A percentile compares a stretch with the other conserved stretches of the same genome.
Evolutionary conservation across 768 basidiomycete genomes (phyloP).

Genomic region (Clitopilus hobsonii): DNA sequence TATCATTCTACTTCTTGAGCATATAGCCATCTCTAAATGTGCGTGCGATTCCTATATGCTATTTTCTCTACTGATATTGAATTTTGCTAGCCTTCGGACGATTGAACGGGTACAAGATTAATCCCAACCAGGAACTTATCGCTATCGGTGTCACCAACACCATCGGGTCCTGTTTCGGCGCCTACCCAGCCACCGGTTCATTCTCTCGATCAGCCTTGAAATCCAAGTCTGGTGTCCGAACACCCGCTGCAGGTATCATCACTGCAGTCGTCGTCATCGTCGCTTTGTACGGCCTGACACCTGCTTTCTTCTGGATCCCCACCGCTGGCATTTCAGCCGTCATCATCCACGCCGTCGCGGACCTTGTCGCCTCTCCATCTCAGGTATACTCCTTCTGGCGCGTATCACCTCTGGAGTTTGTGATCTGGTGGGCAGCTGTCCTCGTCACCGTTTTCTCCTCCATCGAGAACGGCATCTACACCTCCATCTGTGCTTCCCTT

Average conservation of each 20-base stretch:
- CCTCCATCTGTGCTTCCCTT: conserved; percentile 75
- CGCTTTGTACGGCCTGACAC: conserved; percentile 90
- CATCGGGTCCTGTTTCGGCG: conserved; percentile 82
- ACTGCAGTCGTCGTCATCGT: conserved; percentile 88
- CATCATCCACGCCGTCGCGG: conserved; percentile 90
- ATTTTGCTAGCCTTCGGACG: conserved; percentile 78
- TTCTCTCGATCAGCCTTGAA: conserved; percentile 98
- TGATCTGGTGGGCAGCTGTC: conserved; percentile 86
- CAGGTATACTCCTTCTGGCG: conserved; percentile 88
- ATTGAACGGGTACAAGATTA: conserved; percentile 90
- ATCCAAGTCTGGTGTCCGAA: conserved; percentile 95
- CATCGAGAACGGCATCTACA: conserved; percentile 91
- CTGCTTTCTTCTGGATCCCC: conserved; percentile 90
- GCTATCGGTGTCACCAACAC: conserved; percentile 98
- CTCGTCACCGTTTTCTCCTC: conserved; percentile 88
- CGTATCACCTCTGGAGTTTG: conserved; percentile 86
- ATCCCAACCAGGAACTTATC: conserved; percentile 92
- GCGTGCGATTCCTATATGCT: not conserved
- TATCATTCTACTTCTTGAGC: conserved; percentile 88
- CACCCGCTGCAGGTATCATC: conserved; percentile 83
- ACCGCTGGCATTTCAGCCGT: conserved; percentile 81
- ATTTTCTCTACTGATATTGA: not conserved
- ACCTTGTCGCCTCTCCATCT: conserved; percentile 80
- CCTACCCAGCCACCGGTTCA: conserved; percentile 96
- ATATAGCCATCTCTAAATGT: conserved; percentile 97